Evolutionary conservation across 495 filamentous ascomycete species (phyloP).

Genomic region (Gamarada debralockiae): DNA sequence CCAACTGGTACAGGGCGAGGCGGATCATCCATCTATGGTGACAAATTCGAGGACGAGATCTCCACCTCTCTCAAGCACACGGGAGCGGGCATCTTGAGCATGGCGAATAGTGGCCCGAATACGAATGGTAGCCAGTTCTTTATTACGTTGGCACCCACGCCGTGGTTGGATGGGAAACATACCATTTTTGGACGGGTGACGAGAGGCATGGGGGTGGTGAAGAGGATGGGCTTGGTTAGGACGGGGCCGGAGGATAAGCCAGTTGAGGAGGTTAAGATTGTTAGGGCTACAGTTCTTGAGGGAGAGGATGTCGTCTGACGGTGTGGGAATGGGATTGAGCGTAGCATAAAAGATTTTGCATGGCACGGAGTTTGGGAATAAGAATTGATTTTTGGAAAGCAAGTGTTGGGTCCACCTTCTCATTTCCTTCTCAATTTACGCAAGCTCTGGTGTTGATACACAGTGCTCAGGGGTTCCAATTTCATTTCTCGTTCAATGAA

Average conservation of each 20-base stretch:
- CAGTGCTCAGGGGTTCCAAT: too few relatives aligned
- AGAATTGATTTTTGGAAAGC: too few relatives aligned
- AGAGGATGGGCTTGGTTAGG: conserved; percentile 88
- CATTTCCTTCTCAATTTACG: too few relatives aligned
- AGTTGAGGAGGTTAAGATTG: conserved; percentile 77
- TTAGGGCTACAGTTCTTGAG: conserved; percentile 63
- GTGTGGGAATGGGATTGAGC: too few relatives aligned
- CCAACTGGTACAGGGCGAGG: conserved; percentile 94
- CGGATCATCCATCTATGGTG: conserved; percentile 86
- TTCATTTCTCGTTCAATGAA: too few relatives aligned
- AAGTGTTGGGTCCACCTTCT: too few relatives aligned
- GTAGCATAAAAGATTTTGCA: too few relatives aligned
- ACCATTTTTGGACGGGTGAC: conserved; percentile 96
- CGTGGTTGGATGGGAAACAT: conserved; percentile 96
- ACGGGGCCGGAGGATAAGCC: conserved; percentile 79
- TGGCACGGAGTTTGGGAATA: too few relatives aligned
- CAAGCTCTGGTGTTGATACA: too few relatives aligned
- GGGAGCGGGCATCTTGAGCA: conserved; percentile 87
- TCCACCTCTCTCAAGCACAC: conserved; percentile 74
- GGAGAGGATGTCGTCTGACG: conserved; percentile 47
- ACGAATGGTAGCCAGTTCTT: conserved; percentile 91
- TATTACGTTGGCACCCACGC: conserved; percentile 90
- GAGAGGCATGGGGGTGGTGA: conserved; percentile 75
- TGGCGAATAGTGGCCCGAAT: conserved; percentile 93
- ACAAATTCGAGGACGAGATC: conserved; percentile 95